Percentiles rank a stretch among this genome's conserved stretches.
phyloP scores from a whole-genome alignment of 805 yeast genomes.

The Schizosaccharomyces japonicus region DNA sequence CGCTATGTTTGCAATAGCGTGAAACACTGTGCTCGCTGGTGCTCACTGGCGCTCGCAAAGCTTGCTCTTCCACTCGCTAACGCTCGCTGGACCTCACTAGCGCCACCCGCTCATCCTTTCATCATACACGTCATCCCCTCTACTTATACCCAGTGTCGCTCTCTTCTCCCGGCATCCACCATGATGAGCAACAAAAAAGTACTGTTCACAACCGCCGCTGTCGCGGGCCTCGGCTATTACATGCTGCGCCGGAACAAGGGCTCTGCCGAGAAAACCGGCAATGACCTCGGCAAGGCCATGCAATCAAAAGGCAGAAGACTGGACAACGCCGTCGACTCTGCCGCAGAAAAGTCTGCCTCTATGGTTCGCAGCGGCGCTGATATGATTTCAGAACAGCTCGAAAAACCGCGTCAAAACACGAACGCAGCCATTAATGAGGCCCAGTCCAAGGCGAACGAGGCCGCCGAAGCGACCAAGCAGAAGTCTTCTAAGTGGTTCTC shows the following conservation, averaged over 20 bases:
- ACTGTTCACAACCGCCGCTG: too few species aligned
- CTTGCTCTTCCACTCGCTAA: too few species aligned
- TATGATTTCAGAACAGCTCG: not conserved
- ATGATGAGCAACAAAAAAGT: too few species aligned
- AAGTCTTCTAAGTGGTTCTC: not conserved
- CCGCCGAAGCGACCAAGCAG: not conserved
- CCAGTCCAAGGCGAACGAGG: not conserved
- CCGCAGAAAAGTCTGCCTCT: not conserved
- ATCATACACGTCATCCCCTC: too few species aligned
- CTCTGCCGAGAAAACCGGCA: not conserved
- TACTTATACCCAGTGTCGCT: too few species aligned
- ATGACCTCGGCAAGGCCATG: not conserved
- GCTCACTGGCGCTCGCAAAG: too few species aligned
- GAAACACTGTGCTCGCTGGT: too few species aligned
- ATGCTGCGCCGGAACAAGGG: not conserved
- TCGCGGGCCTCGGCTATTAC: not conserved
- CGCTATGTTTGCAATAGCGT: too few species aligned
- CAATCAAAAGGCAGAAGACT: not conserved
- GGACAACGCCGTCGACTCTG: not conserved
- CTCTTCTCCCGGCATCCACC: too few species aligned
- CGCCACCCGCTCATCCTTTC: too few species aligned
- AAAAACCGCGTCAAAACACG: not conserved
- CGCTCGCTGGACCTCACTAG: too few species aligned
- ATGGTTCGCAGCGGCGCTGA: not conserved
- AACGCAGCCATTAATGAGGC: not conserved